Conservation (phyloP, 2,329 filamentous ascomycete genomes). For the Fusarium musae region DNA sequence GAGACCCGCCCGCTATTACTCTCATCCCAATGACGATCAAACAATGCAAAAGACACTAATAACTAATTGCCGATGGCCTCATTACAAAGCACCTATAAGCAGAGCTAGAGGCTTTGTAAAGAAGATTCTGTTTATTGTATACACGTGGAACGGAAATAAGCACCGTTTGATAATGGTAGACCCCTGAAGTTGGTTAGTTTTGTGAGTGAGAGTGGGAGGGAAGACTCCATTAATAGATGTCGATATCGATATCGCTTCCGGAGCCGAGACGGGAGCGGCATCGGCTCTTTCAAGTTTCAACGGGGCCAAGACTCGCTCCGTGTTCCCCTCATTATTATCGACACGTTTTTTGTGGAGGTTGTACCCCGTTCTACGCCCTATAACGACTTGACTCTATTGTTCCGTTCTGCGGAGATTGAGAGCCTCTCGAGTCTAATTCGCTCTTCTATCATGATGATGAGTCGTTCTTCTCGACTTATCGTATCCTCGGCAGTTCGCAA, state of each 20-base stretch:
- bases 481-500: constrained; percentile 1
- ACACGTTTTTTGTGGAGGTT: constrained; percentile 21
- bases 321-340: constrained; percentile 23
- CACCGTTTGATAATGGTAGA: neutral
- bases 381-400: neutral
- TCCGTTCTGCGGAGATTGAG: constrained; percentile 14
- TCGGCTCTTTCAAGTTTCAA: constrained; percentile 19
- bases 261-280: constrained; percentile 24
- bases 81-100: neutral
- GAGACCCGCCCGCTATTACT: neutral
- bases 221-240: neutral
- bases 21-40: neutral
- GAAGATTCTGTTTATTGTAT: neutral
- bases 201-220: constrained; percentile 3
- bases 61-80: neutral
- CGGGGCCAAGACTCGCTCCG: constrained; percentile 13
- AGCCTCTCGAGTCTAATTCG: neutral
- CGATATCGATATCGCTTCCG: constrained; percentile 6
- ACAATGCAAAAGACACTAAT: neutral
- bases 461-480: constrained; percentile 9
- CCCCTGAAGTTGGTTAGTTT: neutral
- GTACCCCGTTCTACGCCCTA: neutral
- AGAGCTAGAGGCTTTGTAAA: neutral
- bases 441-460: constrained; percentile 22
- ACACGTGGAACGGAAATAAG: constrained; percentile 5